Conservation (phyloP, 169 alveolate species). For the Eimeria necatrix region DNA sequence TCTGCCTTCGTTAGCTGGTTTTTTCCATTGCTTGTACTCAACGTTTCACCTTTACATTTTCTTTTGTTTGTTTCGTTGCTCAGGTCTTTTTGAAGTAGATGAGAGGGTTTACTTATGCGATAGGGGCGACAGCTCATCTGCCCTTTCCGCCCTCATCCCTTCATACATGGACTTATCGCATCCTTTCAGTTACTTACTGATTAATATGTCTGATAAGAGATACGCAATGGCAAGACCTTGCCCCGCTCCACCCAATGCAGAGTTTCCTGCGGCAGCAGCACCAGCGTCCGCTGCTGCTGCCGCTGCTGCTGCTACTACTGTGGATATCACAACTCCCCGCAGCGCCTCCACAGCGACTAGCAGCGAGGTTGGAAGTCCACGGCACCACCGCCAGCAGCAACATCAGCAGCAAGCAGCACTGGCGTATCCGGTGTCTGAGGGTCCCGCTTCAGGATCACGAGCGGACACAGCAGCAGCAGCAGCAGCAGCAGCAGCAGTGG, state of each 20-base stretch:
- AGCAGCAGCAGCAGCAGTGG: slow-evolving; percentile 38
- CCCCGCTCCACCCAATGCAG: neutral
- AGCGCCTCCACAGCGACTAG: slow-evolving; percentile 48
- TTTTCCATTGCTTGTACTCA: too few relatives aligned
- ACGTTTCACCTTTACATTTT: neutral
- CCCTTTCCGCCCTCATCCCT: neutral
- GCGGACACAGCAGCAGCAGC: slow-evolving; percentile 16
- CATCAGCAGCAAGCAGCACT: slow-evolving; percentile 24
- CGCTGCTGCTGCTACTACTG: neutral
- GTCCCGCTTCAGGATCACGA: neutral
- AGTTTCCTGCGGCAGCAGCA: neutral
- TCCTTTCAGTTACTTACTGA: neutral
- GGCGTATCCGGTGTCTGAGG: neutral
- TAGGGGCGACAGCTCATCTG: neutral
- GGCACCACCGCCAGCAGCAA: slow-evolving; percentile 37
- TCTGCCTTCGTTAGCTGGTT: too few relatives aligned
- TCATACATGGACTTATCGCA: neutral
- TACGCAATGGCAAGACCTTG: neutral
- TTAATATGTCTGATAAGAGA: slow-evolving; percentile 48
- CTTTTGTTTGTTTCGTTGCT: neutral
- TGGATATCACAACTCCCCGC: neutral
- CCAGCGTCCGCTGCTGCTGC: slow-evolving; percentile 4
- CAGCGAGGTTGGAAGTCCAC: slow-evolving; percentile 38
- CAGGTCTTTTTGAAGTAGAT: slow-evolving; percentile 5
- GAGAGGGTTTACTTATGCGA: slow-evolving; percentile 1